phyloP scores from a whole-genome alignment of 768 basidiomycete species.

The Suillus alpinus region DNA sequence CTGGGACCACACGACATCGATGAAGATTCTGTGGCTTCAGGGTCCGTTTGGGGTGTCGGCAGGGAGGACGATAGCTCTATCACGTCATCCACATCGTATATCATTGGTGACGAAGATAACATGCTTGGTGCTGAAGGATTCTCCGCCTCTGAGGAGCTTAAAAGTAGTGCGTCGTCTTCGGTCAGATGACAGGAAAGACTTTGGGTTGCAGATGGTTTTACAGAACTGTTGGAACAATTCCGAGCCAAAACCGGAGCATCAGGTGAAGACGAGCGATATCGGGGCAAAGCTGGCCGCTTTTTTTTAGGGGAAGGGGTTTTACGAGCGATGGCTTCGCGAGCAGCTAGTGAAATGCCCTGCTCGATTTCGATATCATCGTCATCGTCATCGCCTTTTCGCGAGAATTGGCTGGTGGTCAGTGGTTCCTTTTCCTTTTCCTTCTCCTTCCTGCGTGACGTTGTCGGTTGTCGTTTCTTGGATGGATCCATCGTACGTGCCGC shows the following conservation, averaged over 20 bases:
- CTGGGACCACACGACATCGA: background rate
- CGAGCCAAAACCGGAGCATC: slow-evolving; percentile 1
- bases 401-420: slow-evolving; percentile 40
- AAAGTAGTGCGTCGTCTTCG: background rate
- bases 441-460: slow-evolving; percentile 16
- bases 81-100: slow-evolving; percentile 18
- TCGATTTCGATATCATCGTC: slow-evolving; percentile 57
- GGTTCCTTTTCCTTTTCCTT: slow-evolving; percentile 25
- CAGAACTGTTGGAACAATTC: background rate
- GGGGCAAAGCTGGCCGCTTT: slow-evolving; percentile 8
- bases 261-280: slow-evolving; percentile 14
- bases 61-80: slow-evolving; percentile 33
- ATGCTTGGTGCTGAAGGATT: slow-evolving; percentile 8
- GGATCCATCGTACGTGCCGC: slow-evolving; percentile 43
- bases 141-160: background rate
- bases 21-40: background rate
- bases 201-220: background rate
- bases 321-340: slow-evolving; percentile 4
- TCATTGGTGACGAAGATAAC: slow-evolving; percentile 24
- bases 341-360: slow-evolving; percentile 30
- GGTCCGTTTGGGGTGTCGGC: background rate
- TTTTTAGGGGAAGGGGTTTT: slow-evolving; percentile 7
- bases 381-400: slow-evolving; percentile 47
- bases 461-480: slow-evolving; percentile 18
- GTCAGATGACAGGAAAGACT: background rate